These are phyloP conservation scores for Capsicum rhomboideum DNA, from an alignment of 257 asterid genomes.

Conservation along the genomic window DNA sequence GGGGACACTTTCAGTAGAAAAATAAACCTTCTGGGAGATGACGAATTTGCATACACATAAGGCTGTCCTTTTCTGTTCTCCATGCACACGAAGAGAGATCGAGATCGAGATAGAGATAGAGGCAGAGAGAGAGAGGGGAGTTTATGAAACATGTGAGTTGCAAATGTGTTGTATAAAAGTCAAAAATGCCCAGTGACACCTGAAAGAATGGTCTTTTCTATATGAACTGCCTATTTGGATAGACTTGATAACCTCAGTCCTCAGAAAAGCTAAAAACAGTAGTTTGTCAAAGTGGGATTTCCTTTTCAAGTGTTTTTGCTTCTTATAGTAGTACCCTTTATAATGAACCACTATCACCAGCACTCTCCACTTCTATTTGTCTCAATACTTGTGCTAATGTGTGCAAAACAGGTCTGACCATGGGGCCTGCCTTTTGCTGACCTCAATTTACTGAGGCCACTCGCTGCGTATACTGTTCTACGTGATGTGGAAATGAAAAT, in stretches of 20 bases:
- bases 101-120: no score
- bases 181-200: background rate
- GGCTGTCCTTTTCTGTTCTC: no score
- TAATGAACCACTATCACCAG: conserved; percentile 39
- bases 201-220: background rate
- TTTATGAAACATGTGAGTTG: no score
- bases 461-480: background rate
- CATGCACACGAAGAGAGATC: no score
- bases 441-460: conserved; percentile 9
- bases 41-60: no score
- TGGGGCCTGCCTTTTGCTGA: conserved; percentile 11
- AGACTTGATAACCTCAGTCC: conserved; percentile 8
- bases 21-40: no score
- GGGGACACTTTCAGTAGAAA: background rate
- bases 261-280: conserved; percentile 15
- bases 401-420: conserved; percentile 11
- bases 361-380: conserved; percentile 21
- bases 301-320: conserved; percentile 22
- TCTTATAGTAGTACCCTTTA: conserved; percentile 15
- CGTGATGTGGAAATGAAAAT: background rate
- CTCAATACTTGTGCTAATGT: background rate
- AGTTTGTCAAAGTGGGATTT: conserved; percentile 14
- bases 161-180: background rate
- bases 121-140: background rate
- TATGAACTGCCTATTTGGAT: background rate